Evolutionary conservation across 1,284 basidiomycete species (phyloP).

Genomic region (Trichosporon sp.): DNA sequence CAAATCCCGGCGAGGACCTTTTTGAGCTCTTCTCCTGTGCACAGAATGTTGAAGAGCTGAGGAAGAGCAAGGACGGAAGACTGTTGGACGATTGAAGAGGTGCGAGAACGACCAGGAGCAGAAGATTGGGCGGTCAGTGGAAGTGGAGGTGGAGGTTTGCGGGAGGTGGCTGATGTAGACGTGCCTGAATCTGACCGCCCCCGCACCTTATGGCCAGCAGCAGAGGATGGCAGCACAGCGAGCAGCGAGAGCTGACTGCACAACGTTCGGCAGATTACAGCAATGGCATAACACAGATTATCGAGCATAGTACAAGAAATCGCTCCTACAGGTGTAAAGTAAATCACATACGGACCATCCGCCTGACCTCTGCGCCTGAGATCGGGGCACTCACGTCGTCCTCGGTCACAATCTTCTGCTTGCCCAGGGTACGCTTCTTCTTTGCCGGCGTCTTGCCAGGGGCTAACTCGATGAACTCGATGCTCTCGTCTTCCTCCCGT

Average conservation of each 20-base stretch:
- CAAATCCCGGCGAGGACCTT: slow-evolving; percentile 1
- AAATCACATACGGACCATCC: slow-evolving; percentile 29
- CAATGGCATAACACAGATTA: neutral
- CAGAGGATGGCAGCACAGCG: neutral
- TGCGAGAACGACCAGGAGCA: too few relatives aligned
- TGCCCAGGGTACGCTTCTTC: slow-evolving; percentile 49
- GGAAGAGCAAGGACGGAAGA: neutral
- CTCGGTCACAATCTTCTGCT: slow-evolving; percentile 48
- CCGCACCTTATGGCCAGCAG: too few relatives aligned
- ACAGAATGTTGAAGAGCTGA: too few relatives aligned
- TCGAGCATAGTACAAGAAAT: neutral
- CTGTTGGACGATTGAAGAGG: neutral
- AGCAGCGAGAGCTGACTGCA: too few relatives aligned
- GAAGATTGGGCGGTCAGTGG: too few relatives aligned
- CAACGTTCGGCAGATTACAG: too few relatives aligned
- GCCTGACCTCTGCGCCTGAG: slow-evolving; percentile 34
- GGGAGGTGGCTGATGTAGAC: too few relatives aligned
- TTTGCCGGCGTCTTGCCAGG: slow-evolving; percentile 33
- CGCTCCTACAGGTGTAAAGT: neutral
- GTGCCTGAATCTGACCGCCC: neutral
- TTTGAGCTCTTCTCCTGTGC: neutral
- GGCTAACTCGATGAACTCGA: slow-evolving; percentile 5
- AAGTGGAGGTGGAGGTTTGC: neutral
- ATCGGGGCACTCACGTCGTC: slow-evolving; percentile 45
- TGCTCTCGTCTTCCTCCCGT: slow-evolving; percentile 28